Conservation (phyloP, 1,284 basidiomycete genomes). For the Chiua sp. region DNA sequence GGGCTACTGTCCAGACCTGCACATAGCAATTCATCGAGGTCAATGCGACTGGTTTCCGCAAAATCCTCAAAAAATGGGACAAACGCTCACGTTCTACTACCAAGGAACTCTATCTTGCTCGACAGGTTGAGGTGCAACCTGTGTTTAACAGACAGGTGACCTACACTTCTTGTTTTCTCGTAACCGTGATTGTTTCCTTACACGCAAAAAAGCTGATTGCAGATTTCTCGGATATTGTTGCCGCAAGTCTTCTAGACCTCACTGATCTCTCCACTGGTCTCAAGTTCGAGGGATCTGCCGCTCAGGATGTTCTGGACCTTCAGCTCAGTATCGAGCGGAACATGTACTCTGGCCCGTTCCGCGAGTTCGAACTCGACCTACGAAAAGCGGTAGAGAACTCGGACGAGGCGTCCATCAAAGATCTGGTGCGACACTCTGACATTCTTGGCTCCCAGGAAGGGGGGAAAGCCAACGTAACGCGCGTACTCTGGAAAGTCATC, state of each 20-base stretch:
- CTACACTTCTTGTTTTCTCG: not conserved
- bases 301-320: constrained; percentile 69
- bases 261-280: constrained; percentile 83
- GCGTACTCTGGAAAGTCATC: constrained; percentile 91
- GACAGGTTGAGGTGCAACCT: constrained; percentile 98
- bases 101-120: constrained; percentile 95
- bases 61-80: constrained; percentile 99
- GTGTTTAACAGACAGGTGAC: constrained; percentile 94
- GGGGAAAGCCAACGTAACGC: constrained; percentile 71
- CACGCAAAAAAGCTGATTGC: constrained; percentile 72
- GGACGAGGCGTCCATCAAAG: constrained; percentile 65
- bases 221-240: constrained; percentile 94
- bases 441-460: constrained; percentile 63
- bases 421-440: constrained; percentile 77
- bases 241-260: constrained; percentile 91
- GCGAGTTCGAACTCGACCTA: constrained; percentile 88
- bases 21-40: constrained; percentile 95
- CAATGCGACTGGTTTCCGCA: constrained; percentile 97
- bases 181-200: constrained; percentile 8
- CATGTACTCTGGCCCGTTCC: constrained; percentile 72
- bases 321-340: constrained; percentile 71
- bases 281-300: constrained; percentile 67
- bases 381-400: constrained; percentile 72
- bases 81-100: constrained; percentile 95
- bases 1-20: constrained; percentile 23